A percentile compares a stretch with the other conserved stretches of the same genome.
Conservation (phyloP, 2,329 filamentous ascomycete genomes). For the Anthostomella pinea region DNA sequence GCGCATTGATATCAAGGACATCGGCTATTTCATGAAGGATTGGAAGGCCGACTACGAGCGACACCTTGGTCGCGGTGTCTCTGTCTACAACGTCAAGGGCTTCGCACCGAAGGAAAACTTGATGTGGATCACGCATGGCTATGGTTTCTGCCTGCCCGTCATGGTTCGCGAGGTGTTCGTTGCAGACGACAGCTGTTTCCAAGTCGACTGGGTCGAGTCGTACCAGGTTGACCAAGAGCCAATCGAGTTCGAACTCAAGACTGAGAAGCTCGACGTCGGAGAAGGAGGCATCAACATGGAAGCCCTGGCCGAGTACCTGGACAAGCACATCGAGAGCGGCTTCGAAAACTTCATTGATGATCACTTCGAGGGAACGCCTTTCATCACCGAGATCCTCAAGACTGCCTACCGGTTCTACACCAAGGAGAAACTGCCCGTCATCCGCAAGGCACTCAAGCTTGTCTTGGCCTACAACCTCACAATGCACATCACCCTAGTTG, state of each 20-base stretch:
- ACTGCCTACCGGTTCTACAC: conserved; percentile 91
- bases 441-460: conserved; percentile 92
- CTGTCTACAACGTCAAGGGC: conserved; percentile 92
- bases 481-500: conserved; percentile 89
- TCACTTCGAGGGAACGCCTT: conserved; percentile 92
- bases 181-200: conserved; percentile 87
- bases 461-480: conserved; percentile 96
- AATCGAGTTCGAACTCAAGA: conserved; percentile 80
- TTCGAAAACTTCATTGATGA: conserved; percentile 95
- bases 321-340: conserved; percentile 87
- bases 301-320: conserved; percentile 85
- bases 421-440: conserved; percentile 82
- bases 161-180: conserved; percentile 93
- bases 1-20: conserved; percentile 97
- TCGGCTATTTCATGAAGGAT: conserved; percentile 98
- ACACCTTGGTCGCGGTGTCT: conserved; percentile 82
- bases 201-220: conserved; percentile 89
- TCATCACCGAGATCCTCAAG: conserved; percentile 94
- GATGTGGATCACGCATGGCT: conserved; percentile 95
- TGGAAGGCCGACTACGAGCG: conserved; percentile 97
- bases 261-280: conserved; percentile 83
- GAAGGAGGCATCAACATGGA: conserved; percentile 81
- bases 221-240: conserved; percentile 65
- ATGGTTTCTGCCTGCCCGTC: conserved; percentile 88
- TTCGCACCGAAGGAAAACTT: conserved; percentile 63